Evolutionary conservation across 768 basidiomycete species (phyloP).

Genomic region (Podaxis mareebaensis): DNA sequence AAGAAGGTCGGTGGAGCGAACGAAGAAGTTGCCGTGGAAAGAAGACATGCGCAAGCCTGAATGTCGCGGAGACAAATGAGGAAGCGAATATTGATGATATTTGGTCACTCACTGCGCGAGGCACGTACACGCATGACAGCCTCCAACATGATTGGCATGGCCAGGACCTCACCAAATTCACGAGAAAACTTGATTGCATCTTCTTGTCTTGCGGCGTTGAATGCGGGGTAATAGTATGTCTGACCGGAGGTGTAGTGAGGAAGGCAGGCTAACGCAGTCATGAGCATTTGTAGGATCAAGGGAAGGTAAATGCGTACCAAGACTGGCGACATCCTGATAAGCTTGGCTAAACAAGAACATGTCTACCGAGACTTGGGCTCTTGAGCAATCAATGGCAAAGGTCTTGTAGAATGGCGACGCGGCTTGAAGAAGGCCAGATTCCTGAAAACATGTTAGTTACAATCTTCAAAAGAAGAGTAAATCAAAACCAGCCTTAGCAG

Average conservation of each 20-base stretch:
- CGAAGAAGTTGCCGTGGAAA: conserved; percentile 99
- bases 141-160: conserved; percentile 94
- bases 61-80: not conserved
- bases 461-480: not conserved
- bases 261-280: conserved; percentile 63
- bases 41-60: conserved; percentile 90
- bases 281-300: not conserved
- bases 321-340: conserved; percentile 96
- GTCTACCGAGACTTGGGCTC: conserved; percentile 95
- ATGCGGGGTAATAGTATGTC: conserved; percentile 97
- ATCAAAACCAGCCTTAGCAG: conserved; percentile 65
- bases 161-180: conserved; percentile 91
- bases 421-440: conserved; percentile 91
- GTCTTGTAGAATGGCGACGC: conserved; percentile 84
- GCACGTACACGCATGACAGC: conserved; percentile 98
- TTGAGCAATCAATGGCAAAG: conserved; percentile 97
- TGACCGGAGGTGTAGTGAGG: conserved; percentile 98
- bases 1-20: conserved; percentile 93
- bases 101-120: conserved; percentile 67
- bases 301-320: conserved; percentile 51
- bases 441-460: conserved; percentile 41
- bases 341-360: conserved; percentile 97
- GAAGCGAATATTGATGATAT: not conserved
- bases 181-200: conserved; percentile 99
- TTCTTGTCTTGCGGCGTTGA: conserved; percentile 91